Base-by-base conservation (phyloP, 1,139 yeast species). In the Nakaseomyces nivariensis region DNA sequence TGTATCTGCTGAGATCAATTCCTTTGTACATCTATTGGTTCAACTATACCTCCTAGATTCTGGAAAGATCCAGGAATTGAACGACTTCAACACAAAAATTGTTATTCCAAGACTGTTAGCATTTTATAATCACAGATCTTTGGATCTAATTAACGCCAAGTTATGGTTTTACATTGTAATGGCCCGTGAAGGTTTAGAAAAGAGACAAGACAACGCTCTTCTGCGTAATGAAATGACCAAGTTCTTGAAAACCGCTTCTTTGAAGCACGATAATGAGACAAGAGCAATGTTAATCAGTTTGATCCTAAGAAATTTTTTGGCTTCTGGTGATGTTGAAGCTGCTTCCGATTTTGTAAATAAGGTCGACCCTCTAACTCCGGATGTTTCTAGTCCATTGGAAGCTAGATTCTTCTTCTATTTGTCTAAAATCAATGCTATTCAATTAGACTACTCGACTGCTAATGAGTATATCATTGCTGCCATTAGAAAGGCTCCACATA, bases 401-500 rank as follows among this genome's bases (percentile, higher is more conserved):
- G 96, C 97, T 5, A 81, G 99, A 69, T 90, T 89, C 68, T 84
- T 81, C 68, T 92, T 85, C 70, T 94, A 92, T 64, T 73, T 89
- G 66, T 94, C 97, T 13, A 82, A 85, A 59, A 87, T 94, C 62
- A 83, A 82, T 63, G 92, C 97, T 3, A 83, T 92, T 56, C 97
- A 92, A 71, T 78, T 94, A 60, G 94, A 94, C 68, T 94, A 94
- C 69, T 82, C 96, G 1, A 74, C 86, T 25, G 97, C 98, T 2
- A 84, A 85, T 63, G 96, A 90, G 61, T 87, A 82, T 62, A 88
- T 87, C 49, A 85, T 88, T 51, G 88, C 95, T 22, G 96, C 98
- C 6, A 85, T 90, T 49, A 82, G 98, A 72, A 94, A 94, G 68
- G 90, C 96, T n/a, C 98, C 98, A 34, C 97, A 89, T 67, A 87